Conservation (phyloP, 768 basidiomycete species). For the Kockovaella imperatae region DNA sequence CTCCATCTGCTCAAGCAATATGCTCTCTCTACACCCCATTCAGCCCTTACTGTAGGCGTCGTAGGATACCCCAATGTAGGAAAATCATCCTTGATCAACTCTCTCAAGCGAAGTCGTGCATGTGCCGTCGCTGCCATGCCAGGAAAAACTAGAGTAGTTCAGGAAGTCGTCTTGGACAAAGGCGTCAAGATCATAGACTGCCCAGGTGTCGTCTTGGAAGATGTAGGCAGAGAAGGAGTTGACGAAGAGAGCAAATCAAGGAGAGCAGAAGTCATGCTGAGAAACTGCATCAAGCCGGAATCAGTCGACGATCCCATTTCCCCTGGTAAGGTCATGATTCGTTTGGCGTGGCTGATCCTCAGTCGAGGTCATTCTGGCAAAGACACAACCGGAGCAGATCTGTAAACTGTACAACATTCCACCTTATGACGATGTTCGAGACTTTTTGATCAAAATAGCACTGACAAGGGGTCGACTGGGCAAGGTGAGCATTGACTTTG, state of each 20-base stretch:
- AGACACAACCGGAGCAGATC: conserved; percentile 64
- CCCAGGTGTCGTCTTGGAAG: conserved; percentile 94
- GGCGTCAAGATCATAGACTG: conserved; percentile 89
- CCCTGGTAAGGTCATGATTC: conserved; percentile 58
- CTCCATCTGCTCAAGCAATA: conserved; percentile 65
- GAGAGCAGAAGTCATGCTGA: conserved; percentile 58
- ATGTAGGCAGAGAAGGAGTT: conserved; percentile 52
- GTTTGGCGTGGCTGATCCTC: background rate
- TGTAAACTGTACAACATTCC: conserved; percentile 81
- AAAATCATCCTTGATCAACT: conserved; percentile 46
- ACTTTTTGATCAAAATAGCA: conserved; percentile 86
- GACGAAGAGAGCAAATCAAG: conserved; percentile 46
- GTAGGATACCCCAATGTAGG: too few species aligned
- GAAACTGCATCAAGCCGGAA: conserved; percentile 86
- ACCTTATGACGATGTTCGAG: conserved; percentile 59
- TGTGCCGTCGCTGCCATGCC: conserved; percentile 91
- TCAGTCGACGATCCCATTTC: conserved; percentile 82
- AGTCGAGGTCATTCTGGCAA: conserved; percentile 79
- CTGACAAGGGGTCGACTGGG: conserved; percentile 71
- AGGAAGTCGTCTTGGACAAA: conserved; percentile 84
- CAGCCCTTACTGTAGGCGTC: conserved; percentile 45
- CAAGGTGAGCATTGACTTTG: conserved; percentile 53
- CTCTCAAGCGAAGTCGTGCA: conserved; percentile 43
- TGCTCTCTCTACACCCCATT: conserved; percentile 42
- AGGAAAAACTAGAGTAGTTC: conserved; percentile 85